A percentile compares a stretch with the other conserved stretches of the same genome.
These are phyloP conservation scores for Wickerhamomyces sydowiorum DNA, from an alignment of 805 yeast species.

Conservation along the genomic window DNA sequence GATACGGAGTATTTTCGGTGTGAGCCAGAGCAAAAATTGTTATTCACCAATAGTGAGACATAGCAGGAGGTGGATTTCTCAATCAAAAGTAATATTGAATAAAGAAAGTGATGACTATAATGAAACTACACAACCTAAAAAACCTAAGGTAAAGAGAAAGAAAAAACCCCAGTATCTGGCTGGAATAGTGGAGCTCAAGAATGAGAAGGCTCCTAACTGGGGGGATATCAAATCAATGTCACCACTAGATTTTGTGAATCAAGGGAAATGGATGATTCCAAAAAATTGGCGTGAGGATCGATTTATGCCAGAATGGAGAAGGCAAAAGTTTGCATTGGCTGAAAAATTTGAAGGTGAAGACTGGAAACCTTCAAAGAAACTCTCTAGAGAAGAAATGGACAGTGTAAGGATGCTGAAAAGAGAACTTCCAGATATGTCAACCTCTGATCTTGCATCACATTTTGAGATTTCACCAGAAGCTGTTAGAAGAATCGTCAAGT, in stretches of 20 bases:
- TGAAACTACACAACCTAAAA: constrained; percentile 11
- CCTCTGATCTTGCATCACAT: constrained; percentile 52
- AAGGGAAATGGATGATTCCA: constrained; percentile 31
- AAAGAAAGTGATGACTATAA: neutral
- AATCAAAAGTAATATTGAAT: neutral
- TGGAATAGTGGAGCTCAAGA: neutral
- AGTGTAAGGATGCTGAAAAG: constrained; percentile 52
- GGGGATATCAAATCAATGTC: constrained; percentile 2
- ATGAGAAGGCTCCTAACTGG: neutral
- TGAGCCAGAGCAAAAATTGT: too few species aligned
- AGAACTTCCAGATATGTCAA: constrained; percentile 53
- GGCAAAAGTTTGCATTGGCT: constrained; percentile 56
- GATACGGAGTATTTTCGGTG: too few species aligned
- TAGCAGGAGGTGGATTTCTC: neutral
- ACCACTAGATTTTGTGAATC: constrained; percentile 12
- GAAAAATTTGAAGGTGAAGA: constrained; percentile 52
- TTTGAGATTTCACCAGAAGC: constrained; percentile 79
- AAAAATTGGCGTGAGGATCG: constrained; percentile 36
- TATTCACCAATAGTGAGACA: too few species aligned
- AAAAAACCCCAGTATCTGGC: constrained; percentile 4
- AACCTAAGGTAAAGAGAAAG: constrained; percentile 8
- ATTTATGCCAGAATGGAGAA: constrained; percentile 60
- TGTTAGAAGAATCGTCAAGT: constrained; percentile 68
- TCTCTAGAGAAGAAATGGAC: constrained; percentile 66
- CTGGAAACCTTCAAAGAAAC: constrained; percentile 64